Percentiles rank a stretch among this genome's conserved stretches.
phyloP scores from a whole-genome alignment of 148 eudicot genomes.

The Polygonum maritimum region DNA sequence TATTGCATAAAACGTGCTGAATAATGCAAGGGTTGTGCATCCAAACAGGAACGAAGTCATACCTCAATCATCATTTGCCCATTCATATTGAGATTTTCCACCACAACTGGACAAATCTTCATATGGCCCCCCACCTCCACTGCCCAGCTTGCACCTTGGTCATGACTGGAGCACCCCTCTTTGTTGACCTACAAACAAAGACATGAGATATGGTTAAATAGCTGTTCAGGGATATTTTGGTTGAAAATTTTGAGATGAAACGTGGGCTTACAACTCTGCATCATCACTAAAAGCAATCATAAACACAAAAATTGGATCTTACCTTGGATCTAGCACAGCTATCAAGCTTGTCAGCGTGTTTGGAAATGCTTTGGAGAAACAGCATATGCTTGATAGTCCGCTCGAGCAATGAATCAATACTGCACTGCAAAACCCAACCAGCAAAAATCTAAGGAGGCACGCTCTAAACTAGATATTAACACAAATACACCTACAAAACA shows the following conservation, averaged over 20 bases:
- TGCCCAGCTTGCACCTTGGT: slow-evolving; percentile 97
- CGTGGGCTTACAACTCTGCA: background rate
- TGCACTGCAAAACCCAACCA: slow-evolving; percentile 53
- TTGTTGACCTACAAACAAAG: slow-evolving; percentile 42
- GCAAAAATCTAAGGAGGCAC: slow-evolving; percentile 21
- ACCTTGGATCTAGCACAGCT: slow-evolving; percentile 57
- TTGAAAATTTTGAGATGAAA: background rate
- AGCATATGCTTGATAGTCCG: slow-evolving; percentile 90
- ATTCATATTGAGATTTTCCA: slow-evolving; percentile 61
- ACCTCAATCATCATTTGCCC: slow-evolving; percentile 87
- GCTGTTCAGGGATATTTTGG: background rate
- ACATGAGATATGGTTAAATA: background rate
- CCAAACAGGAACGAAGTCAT: slow-evolving; percentile 2
- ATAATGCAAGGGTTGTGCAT: too few relatives aligned
- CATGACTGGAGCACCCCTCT: slow-evolving; percentile 43
- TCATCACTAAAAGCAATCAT: background rate
- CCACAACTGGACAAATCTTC: slow-evolving; percentile 65
- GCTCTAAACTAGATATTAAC: background rate
- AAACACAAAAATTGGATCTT: slow-evolving; percentile 1
- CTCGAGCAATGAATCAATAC: slow-evolving; percentile 90
- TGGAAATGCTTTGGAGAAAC: slow-evolving; percentile 67
- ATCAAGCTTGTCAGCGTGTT: slow-evolving; percentile 71
- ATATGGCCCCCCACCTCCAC: slow-evolving; percentile 77
- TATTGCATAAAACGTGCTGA: too few relatives aligned
- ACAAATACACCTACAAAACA: slow-evolving; percentile 1